Conservation (phyloP, 2,329 filamentous ascomycete genomes). For the Colletotrichum godetiae region DNA sequence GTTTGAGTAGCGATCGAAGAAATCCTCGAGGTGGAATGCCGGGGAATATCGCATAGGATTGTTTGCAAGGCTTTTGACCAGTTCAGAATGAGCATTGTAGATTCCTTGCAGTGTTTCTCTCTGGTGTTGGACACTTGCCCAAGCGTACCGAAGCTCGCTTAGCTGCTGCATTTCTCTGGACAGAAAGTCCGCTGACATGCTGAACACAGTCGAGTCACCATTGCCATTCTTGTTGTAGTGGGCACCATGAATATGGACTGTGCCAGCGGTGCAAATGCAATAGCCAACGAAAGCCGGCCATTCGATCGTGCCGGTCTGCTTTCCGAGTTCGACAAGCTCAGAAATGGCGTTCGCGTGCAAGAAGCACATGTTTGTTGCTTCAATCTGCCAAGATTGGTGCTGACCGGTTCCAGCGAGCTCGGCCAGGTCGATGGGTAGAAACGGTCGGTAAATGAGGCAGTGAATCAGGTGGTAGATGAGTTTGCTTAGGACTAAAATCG, state of each 20-base stretch:
- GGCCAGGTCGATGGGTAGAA: slow-evolving; percentile 84
- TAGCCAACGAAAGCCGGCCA: slow-evolving; percentile 91
- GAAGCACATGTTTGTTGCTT: slow-evolving; percentile 88
- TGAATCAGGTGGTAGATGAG: slow-evolving; percentile 89
- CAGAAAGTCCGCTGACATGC: slow-evolving; percentile 74
- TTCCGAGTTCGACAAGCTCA: slow-evolving; percentile 83
- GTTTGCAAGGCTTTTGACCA: slow-evolving; percentile 78
- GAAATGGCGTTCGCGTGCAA: slow-evolving; percentile 89
- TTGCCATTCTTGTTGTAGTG: slow-evolving; percentile 73
- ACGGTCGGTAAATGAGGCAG: slow-evolving; percentile 87
- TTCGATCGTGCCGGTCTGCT: slow-evolving; percentile 78
- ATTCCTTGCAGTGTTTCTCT: slow-evolving; percentile 82
- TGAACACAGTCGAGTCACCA: slow-evolving; percentile 72
- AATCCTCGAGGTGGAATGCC: slow-evolving; percentile 87
- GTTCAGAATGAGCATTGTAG: slow-evolving; percentile 81
- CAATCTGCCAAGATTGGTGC: slow-evolving; percentile 92
- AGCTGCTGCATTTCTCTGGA: slow-evolving; percentile 84
- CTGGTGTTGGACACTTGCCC: slow-evolving; percentile 84
- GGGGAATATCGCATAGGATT: slow-evolving; percentile 80
- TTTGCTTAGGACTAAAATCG: slow-evolving; percentile 83
- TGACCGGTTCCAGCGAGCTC: slow-evolving; percentile 84
- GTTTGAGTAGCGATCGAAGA: slow-evolving; percentile 82
- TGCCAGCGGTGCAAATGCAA: slow-evolving; percentile 87
- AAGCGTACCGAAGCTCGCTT: slow-evolving; percentile 78
- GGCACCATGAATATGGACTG: slow-evolving; percentile 87